Percentiles rank a stretch among this genome's conserved stretches.
These are phyloP conservation scores for Leptomonas seymouri DNA, from an alignment of 208 protist genomes.

Conservation along the genomic window DNA sequence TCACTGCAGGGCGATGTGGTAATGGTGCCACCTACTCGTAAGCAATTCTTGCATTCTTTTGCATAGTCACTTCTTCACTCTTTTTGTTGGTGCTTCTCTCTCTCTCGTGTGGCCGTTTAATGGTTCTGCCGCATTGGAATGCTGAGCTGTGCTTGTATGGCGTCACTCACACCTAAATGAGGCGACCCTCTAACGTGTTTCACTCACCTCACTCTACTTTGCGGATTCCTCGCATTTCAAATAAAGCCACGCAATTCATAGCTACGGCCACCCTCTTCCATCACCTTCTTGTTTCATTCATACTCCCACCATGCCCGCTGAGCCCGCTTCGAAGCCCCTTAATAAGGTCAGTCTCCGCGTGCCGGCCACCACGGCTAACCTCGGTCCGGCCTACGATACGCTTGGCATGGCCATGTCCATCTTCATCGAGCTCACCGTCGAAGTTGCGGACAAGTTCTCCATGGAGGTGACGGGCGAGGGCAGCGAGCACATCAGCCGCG, in stretches of 20 bases:
- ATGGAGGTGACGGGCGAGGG: constrained; percentile 84
- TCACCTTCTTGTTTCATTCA: background rate
- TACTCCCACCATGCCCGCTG: background rate
- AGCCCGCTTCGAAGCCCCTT: constrained; percentile 14
- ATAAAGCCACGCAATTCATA: background rate
- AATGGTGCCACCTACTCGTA: too few relatives aligned
- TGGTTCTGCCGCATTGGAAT: too few relatives aligned
- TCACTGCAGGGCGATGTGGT: too few relatives aligned
- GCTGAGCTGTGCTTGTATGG: too few relatives aligned
- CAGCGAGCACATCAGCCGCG: constrained; percentile 62
- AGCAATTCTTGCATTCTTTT: constrained; percentile 1
- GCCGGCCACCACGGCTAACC: constrained; percentile 93
- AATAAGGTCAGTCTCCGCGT: constrained; percentile 82
- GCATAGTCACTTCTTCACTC: too few relatives aligned
- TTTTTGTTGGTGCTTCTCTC: too few relatives aligned
- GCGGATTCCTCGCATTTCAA: background rate
- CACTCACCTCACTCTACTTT: background rate
- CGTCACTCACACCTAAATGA: too few relatives aligned
- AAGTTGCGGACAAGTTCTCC: constrained; percentile 70
- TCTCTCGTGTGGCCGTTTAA: too few relatives aligned
- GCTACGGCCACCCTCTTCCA: too few relatives aligned
- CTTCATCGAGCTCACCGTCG: constrained; percentile 91
- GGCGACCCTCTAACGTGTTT: background rate
- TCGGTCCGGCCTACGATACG: constrained; percentile 92
- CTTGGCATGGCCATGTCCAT: constrained; percentile 93